Conservation (phyloP, 2,329 filamentous ascomycete species). For the Peltaster fructicola region DNA sequence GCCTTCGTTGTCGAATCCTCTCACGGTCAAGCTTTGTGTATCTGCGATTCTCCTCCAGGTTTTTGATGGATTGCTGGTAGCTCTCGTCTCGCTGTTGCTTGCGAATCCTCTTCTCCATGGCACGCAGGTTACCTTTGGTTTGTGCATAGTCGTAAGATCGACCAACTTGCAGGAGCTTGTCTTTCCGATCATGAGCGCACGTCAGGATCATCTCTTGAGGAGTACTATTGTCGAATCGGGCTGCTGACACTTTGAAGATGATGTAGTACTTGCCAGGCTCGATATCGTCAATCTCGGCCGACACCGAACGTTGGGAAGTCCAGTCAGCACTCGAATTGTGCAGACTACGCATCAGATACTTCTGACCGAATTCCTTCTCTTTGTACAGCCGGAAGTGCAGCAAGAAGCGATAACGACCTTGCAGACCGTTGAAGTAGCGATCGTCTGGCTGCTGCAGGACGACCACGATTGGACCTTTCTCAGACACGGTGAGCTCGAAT, state of each 20-base stretch:
- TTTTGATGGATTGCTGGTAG: constrained; percentile 18
- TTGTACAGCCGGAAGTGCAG: constrained; percentile 43
- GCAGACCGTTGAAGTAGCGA: constrained; percentile 41
- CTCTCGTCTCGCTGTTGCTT: constrained; percentile 20
- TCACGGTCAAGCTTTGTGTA: constrained; percentile 21
- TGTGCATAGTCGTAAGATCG: constrained; percentile 54
- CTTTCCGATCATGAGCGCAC: constrained; percentile 44
- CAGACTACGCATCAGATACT: constrained; percentile 16
- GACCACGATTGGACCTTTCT: constrained; percentile 37
- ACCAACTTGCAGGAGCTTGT: constrained; percentile 57
- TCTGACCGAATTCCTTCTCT: constrained; percentile 20
- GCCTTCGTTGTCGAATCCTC: constrained; percentile 13
- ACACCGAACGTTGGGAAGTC: constrained; percentile 57
- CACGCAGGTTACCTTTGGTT: constrained; percentile 41
- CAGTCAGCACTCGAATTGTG: constrained; percentile 27
- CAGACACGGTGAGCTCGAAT: constrained; percentile 36
- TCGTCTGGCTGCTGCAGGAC: constrained; percentile 43
- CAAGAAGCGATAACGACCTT: constrained; percentile 39
- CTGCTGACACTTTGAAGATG: constrained; percentile 55
- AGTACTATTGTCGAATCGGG: constrained; percentile 33
- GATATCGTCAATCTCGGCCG: constrained; percentile 52
- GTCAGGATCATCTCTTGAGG: constrained; percentile 52
- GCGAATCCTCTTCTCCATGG: constrained; percentile 31
- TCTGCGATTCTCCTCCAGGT: constrained; percentile 23
- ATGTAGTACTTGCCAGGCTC: constrained; percentile 60